Base-by-base conservation (phyloP, 1,284 basidiomycete genomes). In the Wallemia hederae region DNA sequence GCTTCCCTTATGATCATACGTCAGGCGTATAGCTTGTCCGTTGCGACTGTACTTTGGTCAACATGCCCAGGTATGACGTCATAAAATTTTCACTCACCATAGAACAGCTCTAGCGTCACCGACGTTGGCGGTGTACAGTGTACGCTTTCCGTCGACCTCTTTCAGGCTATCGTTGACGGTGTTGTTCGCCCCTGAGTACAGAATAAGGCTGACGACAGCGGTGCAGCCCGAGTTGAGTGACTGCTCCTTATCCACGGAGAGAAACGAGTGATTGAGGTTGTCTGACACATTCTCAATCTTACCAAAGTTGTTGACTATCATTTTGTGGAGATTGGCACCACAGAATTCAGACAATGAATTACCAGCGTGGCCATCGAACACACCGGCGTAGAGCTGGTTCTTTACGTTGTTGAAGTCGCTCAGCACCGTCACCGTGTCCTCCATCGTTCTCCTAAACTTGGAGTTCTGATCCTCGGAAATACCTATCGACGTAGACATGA, bases 321-420 rank as follows among this genome's bases (percentile, higher is more conserved):
- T 87, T 74, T 90, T 79, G 69, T 97, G 90, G 72, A 98, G 97
- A 71, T 98, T 82, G 66, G 80, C 77, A 25, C 92, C 91, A 71
- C 94, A 98, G 91, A 91, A 98, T 70, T 99, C 94, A 24, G 94
- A 94, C 24, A 92, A 89, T 68, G 96, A 87, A 69, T 96, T 97
- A 24, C 94, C 94, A 0, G 94, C 94, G 69, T 99, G 94, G 1
- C 94, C 94, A 67, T 99, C 94, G 67, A 98, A 99, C 56, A 99
- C 81, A 14, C 90, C 90, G 69, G 94, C 97, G 74, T 94, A 97
- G 7, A 89, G 91, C 70, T 99, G 94, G 0, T 92, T 92, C 57
- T 81, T 79, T 15, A 98, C 76, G 31, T 81, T 80, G 26, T 81
- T 89, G 70, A 87, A 98, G 69, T 96, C 89, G 65, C 91, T 85